phyloP scores from a whole-genome alignment of 2,329 filamentous ascomycete species.

The Epichloe festucae region DNA sequence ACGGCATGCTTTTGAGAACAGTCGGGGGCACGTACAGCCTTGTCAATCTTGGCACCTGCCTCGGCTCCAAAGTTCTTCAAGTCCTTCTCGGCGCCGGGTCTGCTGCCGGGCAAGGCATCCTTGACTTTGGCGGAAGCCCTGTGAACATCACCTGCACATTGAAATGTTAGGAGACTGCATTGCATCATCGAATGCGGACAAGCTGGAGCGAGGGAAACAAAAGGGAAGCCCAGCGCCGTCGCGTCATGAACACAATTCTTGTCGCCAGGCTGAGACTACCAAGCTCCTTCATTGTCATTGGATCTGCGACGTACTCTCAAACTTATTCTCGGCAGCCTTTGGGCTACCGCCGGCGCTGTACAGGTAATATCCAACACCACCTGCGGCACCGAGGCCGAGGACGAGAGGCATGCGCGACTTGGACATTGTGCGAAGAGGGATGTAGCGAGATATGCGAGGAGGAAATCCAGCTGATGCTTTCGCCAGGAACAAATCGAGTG shows the following conservation, averaged over 20 bases:
- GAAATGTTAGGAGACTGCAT: not conserved
- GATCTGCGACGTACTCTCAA: slow-evolving; percentile 49
- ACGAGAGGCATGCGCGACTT: slow-evolving; percentile 33
- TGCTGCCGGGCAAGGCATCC: slow-evolving; percentile 48
- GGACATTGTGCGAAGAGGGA: slow-evolving; percentile 26
- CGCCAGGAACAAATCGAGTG: not conserved
- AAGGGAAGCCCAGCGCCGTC: not conserved
- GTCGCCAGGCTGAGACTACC: not conserved
- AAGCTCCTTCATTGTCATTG: not conserved
- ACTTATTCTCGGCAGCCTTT: slow-evolving; percentile 72
- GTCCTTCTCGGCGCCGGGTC: slow-evolving; percentile 51
- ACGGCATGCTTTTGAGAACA: not conserved
- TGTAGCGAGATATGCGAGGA: not conserved
- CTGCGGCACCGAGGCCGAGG: slow-evolving; percentile 50
- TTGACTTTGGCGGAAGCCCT: slow-evolving; percentile 54
- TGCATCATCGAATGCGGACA: not conserved
- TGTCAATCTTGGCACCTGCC: slow-evolving; percentile 54
- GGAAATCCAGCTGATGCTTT: not conserved
- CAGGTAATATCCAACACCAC: slow-evolving; percentile 76
- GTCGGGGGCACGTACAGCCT: slow-evolving; percentile 43
- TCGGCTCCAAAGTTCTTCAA: slow-evolving; percentile 33
- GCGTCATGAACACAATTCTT: not conserved
- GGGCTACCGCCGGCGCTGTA: slow-evolving; percentile 74
- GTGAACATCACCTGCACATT: slow-evolving; percentile 61
- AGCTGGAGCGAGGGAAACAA: too few relatives aligned